Conservation (phyloP, 208 protist genomes). For the Herpetomonas tarakana region DNA sequence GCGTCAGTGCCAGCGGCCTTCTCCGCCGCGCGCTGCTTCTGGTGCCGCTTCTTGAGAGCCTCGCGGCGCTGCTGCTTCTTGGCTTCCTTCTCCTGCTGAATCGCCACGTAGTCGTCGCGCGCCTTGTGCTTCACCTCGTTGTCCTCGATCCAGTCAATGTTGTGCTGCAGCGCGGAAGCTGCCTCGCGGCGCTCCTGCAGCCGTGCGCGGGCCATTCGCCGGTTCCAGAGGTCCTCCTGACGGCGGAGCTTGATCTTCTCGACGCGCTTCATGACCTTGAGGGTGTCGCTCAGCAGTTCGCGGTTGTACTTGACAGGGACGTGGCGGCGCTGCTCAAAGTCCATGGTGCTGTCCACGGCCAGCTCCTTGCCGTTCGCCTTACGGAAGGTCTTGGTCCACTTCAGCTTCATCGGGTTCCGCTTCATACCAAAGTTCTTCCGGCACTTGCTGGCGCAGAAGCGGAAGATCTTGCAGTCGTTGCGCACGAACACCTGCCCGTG, state of each 20-base stretch:
- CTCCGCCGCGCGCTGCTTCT: constrained; percentile 66
- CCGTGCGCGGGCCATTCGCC: constrained; percentile 74
- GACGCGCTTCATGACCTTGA: constrained; percentile 98
- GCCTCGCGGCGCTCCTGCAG: constrained; percentile 80
- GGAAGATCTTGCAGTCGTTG: constrained; percentile 97
- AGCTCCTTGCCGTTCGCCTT: constrained; percentile 98
- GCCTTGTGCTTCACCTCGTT: constrained; percentile 79
- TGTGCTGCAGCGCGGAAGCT: constrained; percentile 88
- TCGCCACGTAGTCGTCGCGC: constrained; percentile 69
- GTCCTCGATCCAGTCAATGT: constrained; percentile 93
- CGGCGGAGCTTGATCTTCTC: constrained; percentile 94
- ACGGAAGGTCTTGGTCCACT: constrained; percentile 99
- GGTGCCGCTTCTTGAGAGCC: constrained; percentile 62
- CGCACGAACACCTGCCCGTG: constrained; percentile 99
- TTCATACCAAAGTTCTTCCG: constrained; percentile 99
- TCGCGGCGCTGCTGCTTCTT: constrained; percentile 78
- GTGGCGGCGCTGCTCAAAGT: constrained; percentile 99
- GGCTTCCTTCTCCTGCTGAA: constrained; percentile 66
- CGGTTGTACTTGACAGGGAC: constrained; percentile 99
- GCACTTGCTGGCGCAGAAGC: constrained; percentile 99
- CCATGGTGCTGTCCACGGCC: constrained; percentile 96
- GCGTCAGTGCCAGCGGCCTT: constrained; percentile 35
- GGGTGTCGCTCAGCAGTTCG: constrained; percentile 94
- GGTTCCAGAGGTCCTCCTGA: constrained; percentile 93
- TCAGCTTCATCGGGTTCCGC: constrained; percentile 98